Base-by-base conservation (phyloP, 208 protist species). In the Tritrichomonas musculus region DNA sequence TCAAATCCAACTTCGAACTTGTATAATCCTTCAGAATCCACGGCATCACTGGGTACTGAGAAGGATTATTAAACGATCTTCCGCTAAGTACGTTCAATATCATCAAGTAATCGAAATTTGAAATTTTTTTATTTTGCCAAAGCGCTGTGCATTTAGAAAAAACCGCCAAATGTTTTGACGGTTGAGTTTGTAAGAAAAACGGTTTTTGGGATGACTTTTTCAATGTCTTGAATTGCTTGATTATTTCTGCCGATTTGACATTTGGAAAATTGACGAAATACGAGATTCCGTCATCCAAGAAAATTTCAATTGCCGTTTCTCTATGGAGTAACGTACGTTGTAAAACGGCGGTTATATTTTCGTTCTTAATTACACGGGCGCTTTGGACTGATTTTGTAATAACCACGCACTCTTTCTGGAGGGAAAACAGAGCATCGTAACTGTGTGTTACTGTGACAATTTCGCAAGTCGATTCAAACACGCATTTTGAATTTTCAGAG, bases 61-160 rank as follows among this genome's bases (percentile, higher is more conserved):
- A 27, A 39, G n/a, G 4, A n/a, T 84, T n/a, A 50, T 84, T 84
- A 50, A 53, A 84, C 27, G 73, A 49, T 39, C 73, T 11, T 84
- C 73, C 73, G 14, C 41, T 50, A 20, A 84, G 11, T 84, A 27
- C 11, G 27, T 84, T 84, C 27, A 84, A 49, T 53, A 49, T 17
- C 73, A 84, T 84, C 5, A 84, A 49, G 47, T 84, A 84, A 4
- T 44, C 33, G 25, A 84, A 84, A 50, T 84, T 84, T n/a, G 73
- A 84, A 49, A 84, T 84, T 84, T 84, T 17, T 84, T 50, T 4
- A 47, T 84, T 84, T 49, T 11, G 4, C 73, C 73, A 84, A n/a
- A n/a, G 11, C 3, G 11, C 5, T 22, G 53, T 60, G 53, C 5
- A 60, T 60, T 60, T 60, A 60, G 17, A 60, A 60, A 17, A 60